These are phyloP conservation scores for Cladophialophora bantiana DNA, from an alignment of 2,329 filamentous ascomycete species.

Conservation along the genomic window DNA sequence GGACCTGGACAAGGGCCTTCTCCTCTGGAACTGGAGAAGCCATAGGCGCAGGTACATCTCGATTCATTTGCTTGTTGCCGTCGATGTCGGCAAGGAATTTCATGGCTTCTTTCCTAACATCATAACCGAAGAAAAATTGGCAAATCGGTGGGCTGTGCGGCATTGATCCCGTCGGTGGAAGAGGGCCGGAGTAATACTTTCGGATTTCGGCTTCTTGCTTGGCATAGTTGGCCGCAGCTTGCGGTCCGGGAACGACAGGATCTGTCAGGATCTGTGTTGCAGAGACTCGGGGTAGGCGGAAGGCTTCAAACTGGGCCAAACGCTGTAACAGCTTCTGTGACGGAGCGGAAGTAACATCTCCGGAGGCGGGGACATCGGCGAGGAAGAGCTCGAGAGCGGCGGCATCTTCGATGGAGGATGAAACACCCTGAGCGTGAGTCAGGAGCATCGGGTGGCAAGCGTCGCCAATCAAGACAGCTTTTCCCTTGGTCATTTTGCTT, in stretches of 20 bases:
- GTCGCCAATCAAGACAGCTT: constrained; percentile 68
- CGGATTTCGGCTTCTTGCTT: constrained; percentile 38
- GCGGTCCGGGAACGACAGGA: constrained; percentile 38
- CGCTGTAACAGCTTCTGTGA: constrained; percentile 36
- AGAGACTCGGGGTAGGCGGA: constrained; percentile 36
- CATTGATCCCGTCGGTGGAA: constrained; percentile 37
- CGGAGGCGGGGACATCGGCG: constrained; percentile 30
- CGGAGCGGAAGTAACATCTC: constrained; percentile 23
- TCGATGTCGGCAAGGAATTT: constrained; percentile 28
- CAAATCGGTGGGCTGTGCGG: constrained; percentile 39
- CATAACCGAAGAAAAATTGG: constrained; percentile 40
- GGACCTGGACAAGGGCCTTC: neutral
- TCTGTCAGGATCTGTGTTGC: constrained; percentile 41
- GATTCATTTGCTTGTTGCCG: constrained; percentile 7
- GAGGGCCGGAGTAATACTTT: constrained; percentile 40
- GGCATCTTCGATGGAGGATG: constrained; percentile 40
- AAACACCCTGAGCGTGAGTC: constrained; percentile 40
- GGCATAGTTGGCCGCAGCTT: constrained; percentile 37
- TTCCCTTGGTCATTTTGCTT: constrained; percentile 59
- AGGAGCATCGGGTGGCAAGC: constrained; percentile 49
- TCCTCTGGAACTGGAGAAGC: neutral
- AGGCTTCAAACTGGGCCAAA: constrained; percentile 35
- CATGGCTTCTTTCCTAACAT: constrained; percentile 37
- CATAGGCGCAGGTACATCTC: neutral
- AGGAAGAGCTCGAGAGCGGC: constrained; percentile 40